Evolutionary conservation across 306 rosid species (phyloP).

Genomic region (Amphicarpaea edgeworthii): DNA sequence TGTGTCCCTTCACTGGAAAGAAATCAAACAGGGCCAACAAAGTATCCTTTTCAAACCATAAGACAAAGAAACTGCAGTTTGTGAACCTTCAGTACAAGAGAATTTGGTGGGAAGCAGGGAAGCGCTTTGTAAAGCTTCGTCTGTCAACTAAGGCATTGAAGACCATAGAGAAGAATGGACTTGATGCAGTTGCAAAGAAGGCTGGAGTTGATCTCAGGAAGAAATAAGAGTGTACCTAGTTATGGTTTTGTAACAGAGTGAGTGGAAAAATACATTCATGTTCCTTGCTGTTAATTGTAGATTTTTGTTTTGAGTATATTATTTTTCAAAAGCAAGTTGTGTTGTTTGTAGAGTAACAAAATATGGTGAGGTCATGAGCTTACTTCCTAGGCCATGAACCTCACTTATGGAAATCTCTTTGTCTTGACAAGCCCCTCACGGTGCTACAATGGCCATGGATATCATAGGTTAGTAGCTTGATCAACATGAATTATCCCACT

Average conservation of each 20-base stretch:
- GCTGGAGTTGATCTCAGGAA: slow-evolving; percentile 93
- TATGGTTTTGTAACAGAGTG: slow-evolving; percentile 29
- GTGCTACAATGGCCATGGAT: not conserved
- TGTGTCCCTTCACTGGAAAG: slow-evolving; percentile 93
- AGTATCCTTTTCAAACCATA: slow-evolving; percentile 86
- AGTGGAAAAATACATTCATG: slow-evolving; percentile 14
- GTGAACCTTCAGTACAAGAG: slow-evolving; percentile 95
- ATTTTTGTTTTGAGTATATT: slow-evolving; percentile 10
- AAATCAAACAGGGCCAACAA: slow-evolving; percentile 88
- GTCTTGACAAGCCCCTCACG: not conserved
- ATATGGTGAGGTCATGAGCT: slow-evolving; percentile 27
- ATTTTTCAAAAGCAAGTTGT: slow-evolving; percentile 1
- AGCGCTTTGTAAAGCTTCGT: slow-evolving; percentile 88
- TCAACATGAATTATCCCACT: not conserved
- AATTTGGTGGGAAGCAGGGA: slow-evolving; percentile 99
- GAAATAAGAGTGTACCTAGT: slow-evolving; percentile 51
- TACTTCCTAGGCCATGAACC: slow-evolving; percentile 1
- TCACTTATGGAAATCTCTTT: slow-evolving; percentile 31
- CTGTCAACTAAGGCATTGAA: slow-evolving; percentile 92
- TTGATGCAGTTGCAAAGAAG: slow-evolving; percentile 96
- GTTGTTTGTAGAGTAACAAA: slow-evolving; percentile 9
- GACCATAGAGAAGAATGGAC: slow-evolving; percentile 95
- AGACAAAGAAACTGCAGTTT: slow-evolving; percentile 90
- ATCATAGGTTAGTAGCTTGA: not conserved
- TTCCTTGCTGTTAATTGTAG: slow-evolving; percentile 30